These are phyloP conservation scores for Penicillium sp. DNA, from an alignment of 2,329 filamentous ascomycete species.

Conservation along the genomic window DNA sequence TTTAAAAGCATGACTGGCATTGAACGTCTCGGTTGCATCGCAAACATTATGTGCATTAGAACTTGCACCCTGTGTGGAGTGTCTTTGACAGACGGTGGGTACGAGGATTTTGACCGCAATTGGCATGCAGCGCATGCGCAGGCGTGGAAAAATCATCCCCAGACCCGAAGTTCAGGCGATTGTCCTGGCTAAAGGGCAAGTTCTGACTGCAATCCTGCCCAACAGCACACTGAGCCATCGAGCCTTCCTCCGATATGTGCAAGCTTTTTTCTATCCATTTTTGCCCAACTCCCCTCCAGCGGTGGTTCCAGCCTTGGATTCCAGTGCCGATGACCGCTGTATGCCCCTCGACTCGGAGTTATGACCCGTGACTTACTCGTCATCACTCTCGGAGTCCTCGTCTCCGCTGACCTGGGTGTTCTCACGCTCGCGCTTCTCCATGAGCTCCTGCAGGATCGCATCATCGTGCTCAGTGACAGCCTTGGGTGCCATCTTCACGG, in stretches of 20 bases:
- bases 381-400: slow-evolving; percentile 93
- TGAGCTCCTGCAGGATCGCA: slow-evolving; percentile 91
- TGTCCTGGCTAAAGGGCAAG: slow-evolving; percentile 17
- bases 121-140: slow-evolving; percentile 12
- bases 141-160: slow-evolving; percentile 15
- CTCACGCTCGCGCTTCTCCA: slow-evolving; percentile 98
- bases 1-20: slow-evolving; percentile 24
- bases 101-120: slow-evolving; percentile 15
- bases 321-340: slow-evolving; percentile 16
- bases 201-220: slow-evolving; percentile 21
- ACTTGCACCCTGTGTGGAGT: slow-evolving; percentile 22
- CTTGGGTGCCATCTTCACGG: slow-evolving; percentile 98
- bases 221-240: slow-evolving; percentile 18
- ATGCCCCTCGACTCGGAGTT: slow-evolving; percentile 11
- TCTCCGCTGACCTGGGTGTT: slow-evolving; percentile 98
- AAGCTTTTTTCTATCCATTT: slow-evolving; percentile 21
- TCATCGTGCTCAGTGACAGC: slow-evolving; percentile 98
- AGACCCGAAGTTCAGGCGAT: slow-evolving; percentile 18
- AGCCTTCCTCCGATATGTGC: slow-evolving; percentile 11
- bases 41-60: slow-evolving; percentile 37
- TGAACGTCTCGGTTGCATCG: slow-evolving; percentile 24
- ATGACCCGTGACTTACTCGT: slow-evolving; percentile 44
- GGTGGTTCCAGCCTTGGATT: slow-evolving; percentile 12
- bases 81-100: slow-evolving; percentile 6
- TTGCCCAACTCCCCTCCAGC: slow-evolving; percentile 14